Evolutionary conservation across 2,329 filamentous ascomycete genomes (phyloP).

Genomic region (Cadophora sp.): DNA sequence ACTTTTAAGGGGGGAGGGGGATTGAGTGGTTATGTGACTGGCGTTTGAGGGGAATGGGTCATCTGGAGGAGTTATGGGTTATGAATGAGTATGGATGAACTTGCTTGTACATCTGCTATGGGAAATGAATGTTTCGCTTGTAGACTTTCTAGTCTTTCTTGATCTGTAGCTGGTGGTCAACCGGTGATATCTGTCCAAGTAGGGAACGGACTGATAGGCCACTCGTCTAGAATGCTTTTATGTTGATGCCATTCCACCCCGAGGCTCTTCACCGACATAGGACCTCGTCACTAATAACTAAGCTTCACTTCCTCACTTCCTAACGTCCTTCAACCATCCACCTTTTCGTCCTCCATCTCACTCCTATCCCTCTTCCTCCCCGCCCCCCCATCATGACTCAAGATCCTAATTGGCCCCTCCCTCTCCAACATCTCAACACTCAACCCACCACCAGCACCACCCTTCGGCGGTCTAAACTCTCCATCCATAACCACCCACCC

Average conservation of each 20-base stretch:
- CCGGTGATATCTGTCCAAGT: too few species aligned
- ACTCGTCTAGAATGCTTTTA: too few species aligned
- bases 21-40: too few species aligned
- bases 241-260: not conserved
- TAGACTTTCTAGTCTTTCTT: not conserved
- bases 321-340: constrained; percentile 9
- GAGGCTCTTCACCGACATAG: not conserved
- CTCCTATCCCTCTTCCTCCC: constrained; percentile 32
- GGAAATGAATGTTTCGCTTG: not conserved
- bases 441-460: not conserved
- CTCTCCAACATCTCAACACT: constrained; percentile 4
- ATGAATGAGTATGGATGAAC: not conserved
- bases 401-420: constrained; percentile 20
- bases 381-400: constrained; percentile 15
- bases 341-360: constrained; percentile 31
- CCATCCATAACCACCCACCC: constrained; percentile 71
- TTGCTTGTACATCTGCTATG: not conserved
- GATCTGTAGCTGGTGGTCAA: not conserved
- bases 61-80: not conserved
- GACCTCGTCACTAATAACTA: not conserved
- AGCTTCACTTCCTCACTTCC: not conserved
- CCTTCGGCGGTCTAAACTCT: constrained; percentile 40
- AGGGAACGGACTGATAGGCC: too few species aligned
- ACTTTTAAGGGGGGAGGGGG: constrained; percentile 54
- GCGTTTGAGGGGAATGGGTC: not conserved